Conservation (phyloP, 345 rosid species). For the Pistacia integerrima region DNA sequence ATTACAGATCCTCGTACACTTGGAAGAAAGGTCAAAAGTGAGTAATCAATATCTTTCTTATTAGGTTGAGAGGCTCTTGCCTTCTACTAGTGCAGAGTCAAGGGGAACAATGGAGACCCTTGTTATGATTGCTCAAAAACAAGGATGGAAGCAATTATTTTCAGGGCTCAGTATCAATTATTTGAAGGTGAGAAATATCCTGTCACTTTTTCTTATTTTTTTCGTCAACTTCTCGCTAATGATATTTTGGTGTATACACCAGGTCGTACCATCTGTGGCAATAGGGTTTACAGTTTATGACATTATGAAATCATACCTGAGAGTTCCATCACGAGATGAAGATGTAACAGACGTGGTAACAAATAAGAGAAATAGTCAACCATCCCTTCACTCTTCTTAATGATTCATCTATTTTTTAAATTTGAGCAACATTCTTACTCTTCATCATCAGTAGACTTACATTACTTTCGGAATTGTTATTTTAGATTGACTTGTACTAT, state of each 20-base stretch:
- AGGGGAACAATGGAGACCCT: slow-evolving; percentile 77
- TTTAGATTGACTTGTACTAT: slow-evolving; percentile 24
- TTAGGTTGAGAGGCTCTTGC: slow-evolving; percentile 71
- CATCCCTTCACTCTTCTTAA: slow-evolving; percentile 47
- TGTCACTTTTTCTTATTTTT: not conserved
- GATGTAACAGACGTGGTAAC: slow-evolving; percentile 51
- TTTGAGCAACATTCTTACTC: not conserved
- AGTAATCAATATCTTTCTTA: slow-evolving; percentile 3
- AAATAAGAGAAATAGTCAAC: slow-evolving; percentile 48
- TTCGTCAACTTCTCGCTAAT: not conserved
- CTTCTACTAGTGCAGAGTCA: slow-evolving; percentile 48
- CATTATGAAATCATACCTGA: slow-evolving; percentile 68
- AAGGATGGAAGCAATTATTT: slow-evolving; percentile 98
- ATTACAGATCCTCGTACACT: not conserved
- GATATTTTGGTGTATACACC: slow-evolving; percentile 9
- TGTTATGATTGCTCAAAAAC: slow-evolving; percentile 53
- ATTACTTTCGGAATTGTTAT: slow-evolving; percentile 17
- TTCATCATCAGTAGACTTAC: not conserved
- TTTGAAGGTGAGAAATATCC: slow-evolving; percentile 56
- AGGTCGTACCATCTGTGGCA: slow-evolving; percentile 95
- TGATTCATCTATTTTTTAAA: not conserved
- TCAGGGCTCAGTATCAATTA: slow-evolving; percentile 92
- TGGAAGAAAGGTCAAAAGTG: not conserved
- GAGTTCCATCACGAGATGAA: slow-evolving; percentile 85
- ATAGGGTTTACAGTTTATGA: slow-evolving; percentile 96